phyloP scores from a whole-genome alignment of 1,139 yeast genomes.

The Candida pseudoviswanathii region DNA sequence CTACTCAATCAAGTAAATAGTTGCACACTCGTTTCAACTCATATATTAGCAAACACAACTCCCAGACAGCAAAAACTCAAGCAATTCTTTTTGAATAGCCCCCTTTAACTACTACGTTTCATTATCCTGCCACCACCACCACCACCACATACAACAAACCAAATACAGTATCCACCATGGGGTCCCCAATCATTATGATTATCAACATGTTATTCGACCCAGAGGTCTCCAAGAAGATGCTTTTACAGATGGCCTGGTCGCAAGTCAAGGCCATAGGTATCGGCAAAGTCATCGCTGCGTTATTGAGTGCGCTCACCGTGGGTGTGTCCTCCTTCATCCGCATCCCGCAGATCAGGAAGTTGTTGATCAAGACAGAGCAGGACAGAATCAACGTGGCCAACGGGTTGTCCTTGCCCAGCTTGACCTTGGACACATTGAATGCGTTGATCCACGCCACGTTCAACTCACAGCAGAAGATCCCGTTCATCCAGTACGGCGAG shows the following conservation, averaged over 20 bases:
- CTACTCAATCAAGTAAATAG: not conserved
- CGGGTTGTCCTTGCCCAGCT: constrained; percentile 42
- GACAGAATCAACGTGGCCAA: constrained; percentile 36
- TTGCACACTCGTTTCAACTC: no score
- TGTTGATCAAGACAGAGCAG: constrained; percentile 26
- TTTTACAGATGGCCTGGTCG: constrained; percentile 41
- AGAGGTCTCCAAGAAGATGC: constrained; percentile 41
- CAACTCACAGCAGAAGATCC: constrained; percentile 37
- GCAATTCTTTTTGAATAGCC: not conserved
- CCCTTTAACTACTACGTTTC: not conserved
- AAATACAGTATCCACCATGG: constrained; percentile 16
- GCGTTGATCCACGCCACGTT: constrained; percentile 45
- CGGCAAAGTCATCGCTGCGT: constrained; percentile 36
- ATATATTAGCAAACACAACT: no score
- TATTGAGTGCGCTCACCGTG: constrained; percentile 40
- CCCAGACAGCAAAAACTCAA: not conserved
- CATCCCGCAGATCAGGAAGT: constrained; percentile 46
- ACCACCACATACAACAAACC: not conserved
- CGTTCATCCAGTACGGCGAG: constrained; percentile 48
- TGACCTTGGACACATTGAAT: constrained; percentile 40
- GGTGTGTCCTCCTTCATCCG: constrained; percentile 45
- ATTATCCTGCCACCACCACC: not conserved
- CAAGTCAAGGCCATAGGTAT: constrained; percentile 40
- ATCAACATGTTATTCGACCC: constrained; percentile 42
- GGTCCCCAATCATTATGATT: constrained; percentile 28